Conservation (phyloP, 768 basidiomycete species). For the Lactifluus piperatus region DNA sequence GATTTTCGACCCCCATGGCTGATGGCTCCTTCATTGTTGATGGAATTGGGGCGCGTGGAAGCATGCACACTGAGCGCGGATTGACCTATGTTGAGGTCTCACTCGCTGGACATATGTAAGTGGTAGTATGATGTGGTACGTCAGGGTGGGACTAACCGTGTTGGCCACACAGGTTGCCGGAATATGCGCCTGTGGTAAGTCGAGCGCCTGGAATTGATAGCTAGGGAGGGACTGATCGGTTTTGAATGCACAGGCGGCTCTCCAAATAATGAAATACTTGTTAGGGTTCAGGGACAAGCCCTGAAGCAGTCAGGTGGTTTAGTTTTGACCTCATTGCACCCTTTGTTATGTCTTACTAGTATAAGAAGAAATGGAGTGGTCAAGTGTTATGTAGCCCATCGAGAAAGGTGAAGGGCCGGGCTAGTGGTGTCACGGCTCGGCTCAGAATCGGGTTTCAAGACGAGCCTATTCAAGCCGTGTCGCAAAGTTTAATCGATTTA, state of each 20-base stretch:
- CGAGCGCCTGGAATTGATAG: background rate
- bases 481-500: too few species aligned
- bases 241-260: background rate
- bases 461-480: too few species aligned
- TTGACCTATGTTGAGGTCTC: slow-evolving; percentile 59
- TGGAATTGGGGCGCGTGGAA: slow-evolving; percentile 60
- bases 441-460: too few species aligned
- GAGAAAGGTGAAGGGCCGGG: too few species aligned
- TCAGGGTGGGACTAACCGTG: background rate
- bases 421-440: too few species aligned
- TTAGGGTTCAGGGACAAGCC: too few species aligned
- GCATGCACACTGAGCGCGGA: slow-evolving; percentile 55
- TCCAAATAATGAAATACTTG: too few species aligned
- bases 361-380: too few species aligned
- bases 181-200: slow-evolving; percentile 18
- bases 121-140: background rate
- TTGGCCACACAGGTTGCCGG: background rate
- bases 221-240: background rate
- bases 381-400: too few species aligned
- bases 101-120: slow-evolving; percentile 67
- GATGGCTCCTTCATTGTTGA: slow-evolving; percentile 64
- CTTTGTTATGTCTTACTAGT: too few species aligned
- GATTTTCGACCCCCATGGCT: slow-evolving; percentile 61
- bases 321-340: too few species aligned
- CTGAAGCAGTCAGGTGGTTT: too few species aligned